phyloP scores from a whole-genome alignment of 345 rosid genomes.

The Corchorus olitorius region DNA sequence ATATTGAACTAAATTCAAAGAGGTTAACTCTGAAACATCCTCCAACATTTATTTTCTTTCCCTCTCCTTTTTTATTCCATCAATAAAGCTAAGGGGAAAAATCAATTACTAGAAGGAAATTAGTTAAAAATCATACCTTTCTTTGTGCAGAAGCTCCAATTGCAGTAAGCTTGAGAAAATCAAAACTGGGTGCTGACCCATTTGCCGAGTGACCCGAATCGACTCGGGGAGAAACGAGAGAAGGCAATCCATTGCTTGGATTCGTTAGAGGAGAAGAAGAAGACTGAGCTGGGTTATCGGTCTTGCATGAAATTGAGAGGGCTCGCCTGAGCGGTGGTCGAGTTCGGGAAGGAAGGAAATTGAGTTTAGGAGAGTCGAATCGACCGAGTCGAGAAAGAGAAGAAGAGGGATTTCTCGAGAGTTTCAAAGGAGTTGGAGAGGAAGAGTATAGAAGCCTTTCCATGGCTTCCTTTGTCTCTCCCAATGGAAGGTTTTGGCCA shows the following conservation, averaged over 20 bases:
- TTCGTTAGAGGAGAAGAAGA: slow-evolving; percentile 18
- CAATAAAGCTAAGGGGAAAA: background rate
- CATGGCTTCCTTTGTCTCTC: slow-evolving; percentile 55
- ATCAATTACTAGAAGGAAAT: background rate
- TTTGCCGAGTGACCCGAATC: slow-evolving; percentile 21
- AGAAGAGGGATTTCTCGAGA: slow-evolving; percentile 34
- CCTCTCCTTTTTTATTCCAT: background rate
- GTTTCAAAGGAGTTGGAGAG: slow-evolving; percentile 46
- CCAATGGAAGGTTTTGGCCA: slow-evolving; percentile 11
- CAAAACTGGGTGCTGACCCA: slow-evolving; percentile 36
- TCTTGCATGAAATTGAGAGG: slow-evolving; percentile 44
- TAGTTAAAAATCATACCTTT: slow-evolving; percentile 48
- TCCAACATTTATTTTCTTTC: background rate
- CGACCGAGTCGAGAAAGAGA: slow-evolving; percentile 44
- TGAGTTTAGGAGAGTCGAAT: slow-evolving; percentile 39
- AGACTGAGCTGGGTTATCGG: slow-evolving; percentile 28
- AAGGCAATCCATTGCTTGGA: slow-evolving; percentile 20
- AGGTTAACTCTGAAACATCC: background rate
- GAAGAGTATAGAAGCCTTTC: slow-evolving; percentile 88
- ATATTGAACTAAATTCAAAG: background rate
- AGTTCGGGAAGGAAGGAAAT: slow-evolving; percentile 24
- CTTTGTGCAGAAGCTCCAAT: slow-evolving; percentile 31
- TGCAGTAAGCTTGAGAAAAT: slow-evolving; percentile 37
- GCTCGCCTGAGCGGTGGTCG: slow-evolving; percentile 43
- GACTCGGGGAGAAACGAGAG: slow-evolving; percentile 25